These are phyloP conservation scores for Ganoderma sinense DNA, from an alignment of 1,284 basidiomycete species.

Conservation along the genomic window DNA sequence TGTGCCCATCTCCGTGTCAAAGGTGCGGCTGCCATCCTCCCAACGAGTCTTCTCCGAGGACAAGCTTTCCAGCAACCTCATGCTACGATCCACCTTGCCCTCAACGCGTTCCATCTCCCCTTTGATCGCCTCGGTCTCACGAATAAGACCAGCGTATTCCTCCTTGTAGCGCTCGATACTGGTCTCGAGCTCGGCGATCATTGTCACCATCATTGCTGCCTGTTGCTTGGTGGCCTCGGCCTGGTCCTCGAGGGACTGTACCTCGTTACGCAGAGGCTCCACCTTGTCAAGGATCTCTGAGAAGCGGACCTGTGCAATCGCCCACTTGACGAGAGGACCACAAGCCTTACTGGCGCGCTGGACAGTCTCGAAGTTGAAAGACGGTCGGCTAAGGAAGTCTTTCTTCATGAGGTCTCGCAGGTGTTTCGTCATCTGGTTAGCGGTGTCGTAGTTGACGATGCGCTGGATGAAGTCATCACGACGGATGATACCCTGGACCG, in stretches of 20 bases:
- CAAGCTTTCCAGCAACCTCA: conserved; percentile 94
- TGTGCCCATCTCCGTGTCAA: conserved; percentile 98
- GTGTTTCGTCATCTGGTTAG: conserved; percentile 87
- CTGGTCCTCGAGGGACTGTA: conserved; percentile 91
- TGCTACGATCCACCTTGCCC: conserved; percentile 95
- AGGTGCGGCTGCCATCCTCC: conserved; percentile 95
- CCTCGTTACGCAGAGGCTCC: conserved; percentile 95
- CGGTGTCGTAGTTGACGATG: conserved; percentile 98
- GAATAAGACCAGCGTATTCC: conserved; percentile 97
- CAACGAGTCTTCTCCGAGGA: conserved; percentile 96
- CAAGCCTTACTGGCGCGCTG: conserved; percentile 97
- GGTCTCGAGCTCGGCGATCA: conserved; percentile 92
- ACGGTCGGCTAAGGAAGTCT: conserved; percentile 91
- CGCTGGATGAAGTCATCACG: conserved; percentile 97
- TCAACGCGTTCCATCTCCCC: conserved; percentile 98
- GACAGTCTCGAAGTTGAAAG: conserved; percentile 96
- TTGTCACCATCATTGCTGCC: conserved; percentile 88
- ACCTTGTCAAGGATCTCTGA: conserved; percentile 99
- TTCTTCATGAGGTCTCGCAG: conserved; percentile 94
- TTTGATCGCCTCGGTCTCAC: conserved; percentile 97
- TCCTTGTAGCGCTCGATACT: conserved; percentile 97
- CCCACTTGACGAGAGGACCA: conserved; percentile 98
- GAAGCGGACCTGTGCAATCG: conserved; percentile 95
- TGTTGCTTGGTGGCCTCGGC: conserved; percentile 95
- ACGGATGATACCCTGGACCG: conserved; percentile 96